Conservation (phyloP, 2,329 filamentous ascomycete species). For the Diaporthe sp. region DNA sequence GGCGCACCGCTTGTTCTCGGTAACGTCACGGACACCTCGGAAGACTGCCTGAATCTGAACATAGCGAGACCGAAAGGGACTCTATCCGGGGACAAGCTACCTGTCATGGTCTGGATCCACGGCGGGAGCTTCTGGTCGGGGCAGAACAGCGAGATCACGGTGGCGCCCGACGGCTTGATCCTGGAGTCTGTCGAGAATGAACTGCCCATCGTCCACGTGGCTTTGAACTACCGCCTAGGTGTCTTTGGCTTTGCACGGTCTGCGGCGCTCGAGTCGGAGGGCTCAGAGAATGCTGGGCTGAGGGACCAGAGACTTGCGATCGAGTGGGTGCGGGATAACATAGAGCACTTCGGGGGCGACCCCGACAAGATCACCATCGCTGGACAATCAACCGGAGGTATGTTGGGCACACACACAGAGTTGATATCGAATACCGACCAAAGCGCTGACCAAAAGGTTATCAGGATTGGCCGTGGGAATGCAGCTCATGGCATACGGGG, state of each 20-base stretch:
- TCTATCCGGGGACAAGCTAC: slow-evolving; percentile 41
- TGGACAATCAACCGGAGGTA: slow-evolving; percentile 39
- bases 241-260: slow-evolving; percentile 51
- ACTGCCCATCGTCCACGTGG: slow-evolving; percentile 41
- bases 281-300: slow-evolving; percentile 61
- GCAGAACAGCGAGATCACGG: slow-evolving; percentile 45
- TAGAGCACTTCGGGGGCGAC: slow-evolving; percentile 60
- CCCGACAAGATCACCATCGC: slow-evolving; percentile 46
- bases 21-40: slow-evolving; percentile 36
- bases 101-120: slow-evolving; percentile 49
- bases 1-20: slow-evolving; percentile 43
- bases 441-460: background rate
- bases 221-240: slow-evolving; percentile 47
- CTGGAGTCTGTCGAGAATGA: slow-evolving; percentile 55
- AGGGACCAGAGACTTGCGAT: slow-evolving; percentile 61
- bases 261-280: slow-evolving; percentile 47
- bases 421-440: no score
- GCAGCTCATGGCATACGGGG: slow-evolving; percentile 65
- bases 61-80: slow-evolving; percentile 34
- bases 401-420: background rate
- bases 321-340: slow-evolving; percentile 62
- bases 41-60: slow-evolving; percentile 40
- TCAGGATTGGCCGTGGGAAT: slow-evolving; percentile 58
- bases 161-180: slow-evolving; percentile 55
- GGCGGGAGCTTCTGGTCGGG: slow-evolving; percentile 45